Base-by-base conservation (phyloP, 139 green algal species). In the Coelastrella sp. region DNA sequence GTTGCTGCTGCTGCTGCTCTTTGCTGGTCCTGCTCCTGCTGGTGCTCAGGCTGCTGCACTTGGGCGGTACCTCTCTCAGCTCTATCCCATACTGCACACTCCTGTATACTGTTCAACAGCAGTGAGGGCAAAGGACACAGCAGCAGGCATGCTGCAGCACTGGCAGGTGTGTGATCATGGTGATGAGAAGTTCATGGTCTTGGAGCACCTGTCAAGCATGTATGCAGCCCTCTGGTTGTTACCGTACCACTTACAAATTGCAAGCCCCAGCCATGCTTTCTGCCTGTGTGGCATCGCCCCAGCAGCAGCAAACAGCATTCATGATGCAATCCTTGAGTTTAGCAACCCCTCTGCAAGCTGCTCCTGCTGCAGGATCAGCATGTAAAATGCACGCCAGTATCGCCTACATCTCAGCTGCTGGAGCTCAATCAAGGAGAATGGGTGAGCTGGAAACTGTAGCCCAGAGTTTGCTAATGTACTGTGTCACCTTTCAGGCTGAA, bases 371-470 rank as follows among this genome's bases (percentile, higher is more conserved):
- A 17, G 56, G 8, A 27, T 14, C 63, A 14, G 35, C 35, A 49
- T 3, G 35, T 49, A 3, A 49, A 49, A 8, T 60, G 22, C 8
- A 73, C 19, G n/a, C 68, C 19, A 76, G 68, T 76, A 24, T 8
- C 58, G 72, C 24, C 60, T n/a, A 87, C 68, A 12, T 58, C 83
- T 15, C 15, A 83, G 57, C 79, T 92, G 70, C 85, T 92, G 70
- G 90, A 92, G 90, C 27, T 92, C 6, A 73, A 27, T 49, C 80
- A 90, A 58, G 90, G 90, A 6, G 12, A 89, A 6, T 92, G 90
- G 90, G 90, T 89, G 84, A 86, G 87, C 8, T 49, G 25, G 14
- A 9, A 49, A 25, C 66, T 57, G 58, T 35, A 57, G 12, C 65
- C 0, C 0, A 11, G 20, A 7, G 15, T 22, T n/a, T 63, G 19